Evolutionary conservation across 805 yeast genomes (phyloP), one percentile per base, ranked within the genome.

Genomic region (Barnettozyma vustinii): DNA sequence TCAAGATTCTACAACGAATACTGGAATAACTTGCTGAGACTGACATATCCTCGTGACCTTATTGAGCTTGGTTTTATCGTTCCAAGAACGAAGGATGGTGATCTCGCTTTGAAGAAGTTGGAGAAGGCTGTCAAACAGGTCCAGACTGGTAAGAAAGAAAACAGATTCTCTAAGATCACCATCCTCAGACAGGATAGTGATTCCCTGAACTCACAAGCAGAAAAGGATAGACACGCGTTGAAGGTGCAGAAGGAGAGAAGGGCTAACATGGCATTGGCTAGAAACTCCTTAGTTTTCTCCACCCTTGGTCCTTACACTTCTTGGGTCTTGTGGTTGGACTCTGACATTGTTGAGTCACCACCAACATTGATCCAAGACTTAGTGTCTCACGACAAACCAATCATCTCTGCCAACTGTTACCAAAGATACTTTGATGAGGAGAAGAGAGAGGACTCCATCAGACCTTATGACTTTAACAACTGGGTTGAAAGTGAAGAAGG

Each of bases 301-400:
- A 81, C 97, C 1, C 71, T 94, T 42, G 86, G 90, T 4, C 96
- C 97, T 19, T 79, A 85, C 57, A 90, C 96, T 2, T 81, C 95
- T 20, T 94, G 99, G 99, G 86, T 92, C 18, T 71, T 94, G 45
- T 94, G 99, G 99, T 72, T 94, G 56, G 99, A 94, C 67, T 84
- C 96, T 2, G 99, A 94, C 68, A 84, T 94, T 40, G 77, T 91
- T 32, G 99, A 94, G 68, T 80, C 96, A 5, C 96, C 97, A 16
- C 68, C 77, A 13, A 80, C 86, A 16, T 70, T 94, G 59, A 79
- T 94, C 53, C 96, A 94, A 70, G 98, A 92, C 63, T 69, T 94
- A 76, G 82, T 92, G 16, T 62, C 75, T 10, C 97, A 90, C 67
- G 80, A 92, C 66, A 88, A 85, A 65, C 89, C 96, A 4, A 86